A percentile compares a stretch with the other conserved stretches of the same genome.
Evolutionary conservation across 1,284 basidiomycete species (phyloP).

Genomic region (Leccinum huronense): DNA sequence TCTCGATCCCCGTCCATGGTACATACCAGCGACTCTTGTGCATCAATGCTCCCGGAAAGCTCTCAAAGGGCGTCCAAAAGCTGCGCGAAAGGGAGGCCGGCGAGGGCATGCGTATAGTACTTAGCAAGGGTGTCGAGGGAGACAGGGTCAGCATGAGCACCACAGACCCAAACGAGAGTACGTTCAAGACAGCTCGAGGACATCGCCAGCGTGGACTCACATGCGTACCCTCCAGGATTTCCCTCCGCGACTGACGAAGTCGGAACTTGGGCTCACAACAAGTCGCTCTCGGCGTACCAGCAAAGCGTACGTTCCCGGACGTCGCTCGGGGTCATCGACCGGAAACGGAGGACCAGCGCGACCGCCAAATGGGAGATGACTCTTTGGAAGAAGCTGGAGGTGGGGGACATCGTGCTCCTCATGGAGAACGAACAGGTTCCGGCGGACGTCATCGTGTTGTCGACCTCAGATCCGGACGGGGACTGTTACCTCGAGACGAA

Average conservation of each 20-base stretch:
- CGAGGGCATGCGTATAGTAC: conserved; percentile 60
- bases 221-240: conserved; percentile 58
- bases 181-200: conserved; percentile 57
- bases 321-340: conserved; percentile 76
- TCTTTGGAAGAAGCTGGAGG: conserved; percentile 98
- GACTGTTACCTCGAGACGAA: conserved; percentile 92
- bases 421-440: conserved; percentile 95
- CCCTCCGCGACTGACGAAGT: conserved; percentile 20
- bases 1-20: conserved; percentile 71
- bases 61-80: conserved; percentile 84
- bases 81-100: conserved; percentile 82
- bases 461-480: conserved; percentile 81
- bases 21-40: conserved; percentile 72
- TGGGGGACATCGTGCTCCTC: conserved; percentile 87
- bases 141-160: conserved; percentile 41
- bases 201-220: conserved; percentile 50
- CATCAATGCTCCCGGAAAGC: conserved; percentile 65
- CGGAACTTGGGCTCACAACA: conserved; percentile 21
- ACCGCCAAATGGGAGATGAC: conserved; percentile 91
- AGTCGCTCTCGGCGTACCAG: conserved; percentile 48
- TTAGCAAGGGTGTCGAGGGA: conserved; percentile 51
- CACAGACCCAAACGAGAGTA: conserved; percentile 41
- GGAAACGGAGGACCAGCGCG: conserved; percentile 61
- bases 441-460: conserved; percentile 90
- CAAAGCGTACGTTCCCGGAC: conserved; percentile 54